Evolutionary conservation across 345 rosid genomes (phyloP).

Genomic region (Eucalyptus regnans): DNA sequence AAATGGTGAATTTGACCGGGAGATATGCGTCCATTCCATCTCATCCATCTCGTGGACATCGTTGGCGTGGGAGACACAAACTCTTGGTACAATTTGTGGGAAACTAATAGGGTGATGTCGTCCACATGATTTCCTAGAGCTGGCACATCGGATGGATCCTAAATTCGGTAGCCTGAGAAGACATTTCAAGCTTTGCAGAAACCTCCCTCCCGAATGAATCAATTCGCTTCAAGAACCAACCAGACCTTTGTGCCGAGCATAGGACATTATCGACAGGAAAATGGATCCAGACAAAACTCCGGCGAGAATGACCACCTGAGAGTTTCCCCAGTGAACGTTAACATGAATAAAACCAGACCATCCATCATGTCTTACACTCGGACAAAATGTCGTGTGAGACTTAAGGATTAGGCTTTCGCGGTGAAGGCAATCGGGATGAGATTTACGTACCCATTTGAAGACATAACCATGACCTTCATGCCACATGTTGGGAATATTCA

Average conservation of each 20-base stretch:
- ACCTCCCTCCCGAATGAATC: background rate
- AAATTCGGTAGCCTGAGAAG: background rate
- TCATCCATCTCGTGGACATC: background rate
- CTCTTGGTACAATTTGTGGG: background rate
- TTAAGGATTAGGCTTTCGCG: background rate
- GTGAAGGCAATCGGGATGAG: background rate
- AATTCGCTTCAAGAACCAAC: conserved; percentile 33
- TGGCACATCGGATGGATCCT: background rate
- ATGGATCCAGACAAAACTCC: conserved; percentile 24
- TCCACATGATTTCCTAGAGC: background rate
- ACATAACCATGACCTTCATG: conserved; percentile 21
- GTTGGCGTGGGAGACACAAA: background rate
- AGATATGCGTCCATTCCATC: background rate
- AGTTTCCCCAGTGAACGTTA: background rate
- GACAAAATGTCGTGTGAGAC: background rate
- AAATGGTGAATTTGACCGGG: background rate
- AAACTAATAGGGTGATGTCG: background rate
- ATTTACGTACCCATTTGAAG: conserved; percentile 37
- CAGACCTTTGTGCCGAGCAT: conserved; percentile 62
- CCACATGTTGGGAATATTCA: conserved; percentile 41
- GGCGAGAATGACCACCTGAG: conserved; percentile 41
- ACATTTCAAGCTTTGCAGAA: background rate
- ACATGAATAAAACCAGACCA: background rate
- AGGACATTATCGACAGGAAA: conserved; percentile 31
- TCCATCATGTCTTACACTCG: background rate